phyloP scores from a whole-genome alignment of 352 stramenopile genomes.

The Phytophthora pistaciae region DNA sequence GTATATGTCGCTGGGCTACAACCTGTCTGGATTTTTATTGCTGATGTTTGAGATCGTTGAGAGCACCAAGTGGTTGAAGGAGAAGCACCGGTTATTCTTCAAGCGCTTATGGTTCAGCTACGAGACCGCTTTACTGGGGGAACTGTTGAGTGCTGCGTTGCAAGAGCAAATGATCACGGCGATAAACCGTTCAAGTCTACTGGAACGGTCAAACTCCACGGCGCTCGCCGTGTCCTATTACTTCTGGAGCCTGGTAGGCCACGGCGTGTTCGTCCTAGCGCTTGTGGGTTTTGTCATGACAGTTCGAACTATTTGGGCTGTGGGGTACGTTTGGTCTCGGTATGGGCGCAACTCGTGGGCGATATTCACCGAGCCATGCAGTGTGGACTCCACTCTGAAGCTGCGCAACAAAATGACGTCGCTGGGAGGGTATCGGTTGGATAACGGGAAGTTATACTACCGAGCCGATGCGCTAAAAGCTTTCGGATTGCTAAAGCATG shows the following conservation, averaged over 20 bases:
- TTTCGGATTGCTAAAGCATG: slow-evolving; percentile 24
- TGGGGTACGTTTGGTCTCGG: slow-evolving; percentile 22
- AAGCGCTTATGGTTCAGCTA: slow-evolving; percentile 40
- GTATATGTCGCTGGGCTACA: slow-evolving; percentile 41
- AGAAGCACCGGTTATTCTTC: slow-evolving; percentile 7
- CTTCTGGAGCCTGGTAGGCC: slow-evolving; percentile 27
- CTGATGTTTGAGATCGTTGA: slow-evolving; percentile 43
- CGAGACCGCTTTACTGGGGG: slow-evolving; percentile 30
- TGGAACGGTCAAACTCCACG: slow-evolving; percentile 19
- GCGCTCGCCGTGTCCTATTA: slow-evolving; percentile 34
- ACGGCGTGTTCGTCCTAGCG: slow-evolving; percentile 21
- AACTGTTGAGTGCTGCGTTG: slow-evolving; percentile 18
- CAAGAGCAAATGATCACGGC: slow-evolving; percentile 24
- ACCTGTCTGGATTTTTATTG: slow-evolving; percentile 25
- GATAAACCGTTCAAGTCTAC: slow-evolving; percentile 13
- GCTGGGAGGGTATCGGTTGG: slow-evolving; percentile 25
- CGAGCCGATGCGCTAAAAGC: slow-evolving; percentile 27
- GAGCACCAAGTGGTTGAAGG: slow-evolving; percentile 4
- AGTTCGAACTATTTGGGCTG: slow-evolving; percentile 21
- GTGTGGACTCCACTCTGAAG: slow-evolving; percentile 28
- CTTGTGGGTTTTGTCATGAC: slow-evolving; percentile 24
- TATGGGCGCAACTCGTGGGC: slow-evolving; percentile 4
- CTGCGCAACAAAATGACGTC: slow-evolving; percentile 29
- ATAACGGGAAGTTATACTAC: slow-evolving; percentile 24
- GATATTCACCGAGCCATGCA: slow-evolving; percentile 27